These are phyloP conservation scores for Penicillium turbatum DNA, from an alignment of 495 filamentous ascomycete species.

Conservation along the genomic window DNA sequence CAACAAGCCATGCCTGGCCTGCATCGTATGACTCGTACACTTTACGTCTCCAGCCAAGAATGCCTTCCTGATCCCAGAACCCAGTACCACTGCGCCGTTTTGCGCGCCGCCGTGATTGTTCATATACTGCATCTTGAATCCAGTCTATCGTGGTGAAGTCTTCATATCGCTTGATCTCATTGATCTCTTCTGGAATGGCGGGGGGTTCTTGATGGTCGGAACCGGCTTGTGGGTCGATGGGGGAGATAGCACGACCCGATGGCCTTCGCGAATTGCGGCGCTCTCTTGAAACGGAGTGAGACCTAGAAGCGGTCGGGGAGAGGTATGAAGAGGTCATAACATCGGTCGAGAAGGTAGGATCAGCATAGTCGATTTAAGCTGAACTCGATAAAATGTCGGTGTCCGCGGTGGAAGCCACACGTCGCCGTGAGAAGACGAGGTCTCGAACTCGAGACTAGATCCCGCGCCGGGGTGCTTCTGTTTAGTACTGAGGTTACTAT, in stretches of 20 bases:
- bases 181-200: constrained; percentile 89
- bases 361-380: constrained; percentile 32
- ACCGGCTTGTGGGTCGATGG: constrained; percentile 48
- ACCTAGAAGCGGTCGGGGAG: constrained; percentile 52
- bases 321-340: constrained; percentile 61
- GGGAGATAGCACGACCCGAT: constrained; percentile 65
- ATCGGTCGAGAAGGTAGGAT: constrained; percentile 33
- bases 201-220: constrained; percentile 43
- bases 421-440: neutral
- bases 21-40: constrained; percentile 89
- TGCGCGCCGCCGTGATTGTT: constrained; percentile 75
- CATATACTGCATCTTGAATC: constrained; percentile 95
- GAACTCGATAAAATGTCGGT: constrained; percentile 16
- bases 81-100: constrained; percentile 68
- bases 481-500: neutral
- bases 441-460: neutral
- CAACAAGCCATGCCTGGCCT: constrained; percentile 96
- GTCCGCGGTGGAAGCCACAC: constrained; percentile 13
- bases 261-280: constrained; percentile 61
- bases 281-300: constrained; percentile 52
- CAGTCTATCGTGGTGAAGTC: constrained; percentile 98
- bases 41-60: constrained; percentile 75
- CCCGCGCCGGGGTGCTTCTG: neutral
- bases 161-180: constrained; percentile 96
- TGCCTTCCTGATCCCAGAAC: constrained; percentile 68